Conservation (phyloP, 2,329 filamentous ascomycete species). For the Beauveria bassiana region DNA sequence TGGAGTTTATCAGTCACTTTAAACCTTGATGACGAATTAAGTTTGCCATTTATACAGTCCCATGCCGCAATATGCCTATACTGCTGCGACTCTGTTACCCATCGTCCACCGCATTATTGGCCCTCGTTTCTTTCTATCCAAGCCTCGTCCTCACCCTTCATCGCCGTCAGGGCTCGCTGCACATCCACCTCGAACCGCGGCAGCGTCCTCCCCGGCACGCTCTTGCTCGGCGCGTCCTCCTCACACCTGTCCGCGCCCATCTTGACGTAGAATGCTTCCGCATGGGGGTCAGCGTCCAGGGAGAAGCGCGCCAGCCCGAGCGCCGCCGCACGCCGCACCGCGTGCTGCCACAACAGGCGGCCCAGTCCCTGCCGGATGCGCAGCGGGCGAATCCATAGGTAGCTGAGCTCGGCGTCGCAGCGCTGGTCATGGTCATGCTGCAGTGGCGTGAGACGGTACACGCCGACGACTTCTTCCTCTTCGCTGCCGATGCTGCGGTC, state of each 20-base stretch:
- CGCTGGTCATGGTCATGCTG: background rate
- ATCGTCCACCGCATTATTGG: too few relatives aligned
- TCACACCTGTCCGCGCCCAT: background rate
- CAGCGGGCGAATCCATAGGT: background rate
- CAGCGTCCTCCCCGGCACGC: background rate
- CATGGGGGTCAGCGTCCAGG: slow-evolving; percentile 3
- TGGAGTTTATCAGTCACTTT: background rate
- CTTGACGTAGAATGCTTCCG: background rate
- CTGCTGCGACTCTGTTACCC: too few relatives aligned
- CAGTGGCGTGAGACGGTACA: background rate
- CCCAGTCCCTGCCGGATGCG: background rate
- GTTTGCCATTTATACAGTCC: too few relatives aligned
- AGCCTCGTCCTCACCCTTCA: background rate
- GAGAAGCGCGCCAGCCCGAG: background rate
- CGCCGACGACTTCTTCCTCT: background rate
- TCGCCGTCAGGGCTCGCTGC: background rate
- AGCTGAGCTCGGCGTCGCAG: background rate
- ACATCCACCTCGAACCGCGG: background rate
- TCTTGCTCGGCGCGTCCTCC: background rate
- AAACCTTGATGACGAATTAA: background rate
- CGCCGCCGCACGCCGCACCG: background rate
- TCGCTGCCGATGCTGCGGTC: background rate
- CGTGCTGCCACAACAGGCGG: slow-evolving; percentile 1
- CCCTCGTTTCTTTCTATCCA: too few relatives aligned
- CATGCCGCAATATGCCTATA: too few relatives aligned